Evolutionary conservation across 495 filamentous ascomycete genomes (phyloP).

Genomic region (Talaromyces adpressus): DNA sequence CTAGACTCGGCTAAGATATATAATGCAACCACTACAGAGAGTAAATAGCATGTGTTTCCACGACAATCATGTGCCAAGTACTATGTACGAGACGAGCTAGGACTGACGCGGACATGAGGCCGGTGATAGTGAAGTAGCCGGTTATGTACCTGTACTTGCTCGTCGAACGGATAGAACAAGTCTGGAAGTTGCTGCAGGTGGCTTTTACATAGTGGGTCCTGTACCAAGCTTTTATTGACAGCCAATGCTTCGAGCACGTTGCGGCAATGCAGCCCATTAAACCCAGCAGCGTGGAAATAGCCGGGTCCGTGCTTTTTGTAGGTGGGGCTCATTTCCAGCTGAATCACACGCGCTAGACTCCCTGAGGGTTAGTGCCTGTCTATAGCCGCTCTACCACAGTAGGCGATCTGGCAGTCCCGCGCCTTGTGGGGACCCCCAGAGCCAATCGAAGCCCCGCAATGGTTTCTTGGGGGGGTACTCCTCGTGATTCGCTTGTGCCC

Average conservation of each 20-base stretch:
- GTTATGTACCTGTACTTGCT: not conserved
- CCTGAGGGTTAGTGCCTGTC: not conserved
- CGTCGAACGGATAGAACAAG: not conserved
- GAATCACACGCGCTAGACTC: not conserved
- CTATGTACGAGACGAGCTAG: not conserved
- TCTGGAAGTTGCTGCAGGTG: not conserved
- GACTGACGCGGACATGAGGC: not conserved
- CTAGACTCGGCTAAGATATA: not conserved
- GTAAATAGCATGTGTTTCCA: not conserved
- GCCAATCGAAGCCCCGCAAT: not conserved
- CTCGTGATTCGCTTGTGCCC: not conserved
- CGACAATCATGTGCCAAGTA: not conserved
- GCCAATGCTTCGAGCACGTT: conserved; percentile 3
- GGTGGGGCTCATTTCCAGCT: not conserved
- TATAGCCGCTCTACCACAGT: conserved; percentile 2
- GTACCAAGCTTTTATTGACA: conserved; percentile 1
- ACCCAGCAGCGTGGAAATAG: not conserved
- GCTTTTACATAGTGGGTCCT: not conserved
- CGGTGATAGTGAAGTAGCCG: not conserved
- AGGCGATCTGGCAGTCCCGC: not conserved
- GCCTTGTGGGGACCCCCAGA: not conserved
- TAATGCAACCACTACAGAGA: not conserved
- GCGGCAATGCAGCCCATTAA: not conserved
- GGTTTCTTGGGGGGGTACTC: not conserved
- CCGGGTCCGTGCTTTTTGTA: not conserved